phyloP scores from a whole-genome alignment of 768 basidiomycete species.

The Gloeophyllum trabeum region DNA sequence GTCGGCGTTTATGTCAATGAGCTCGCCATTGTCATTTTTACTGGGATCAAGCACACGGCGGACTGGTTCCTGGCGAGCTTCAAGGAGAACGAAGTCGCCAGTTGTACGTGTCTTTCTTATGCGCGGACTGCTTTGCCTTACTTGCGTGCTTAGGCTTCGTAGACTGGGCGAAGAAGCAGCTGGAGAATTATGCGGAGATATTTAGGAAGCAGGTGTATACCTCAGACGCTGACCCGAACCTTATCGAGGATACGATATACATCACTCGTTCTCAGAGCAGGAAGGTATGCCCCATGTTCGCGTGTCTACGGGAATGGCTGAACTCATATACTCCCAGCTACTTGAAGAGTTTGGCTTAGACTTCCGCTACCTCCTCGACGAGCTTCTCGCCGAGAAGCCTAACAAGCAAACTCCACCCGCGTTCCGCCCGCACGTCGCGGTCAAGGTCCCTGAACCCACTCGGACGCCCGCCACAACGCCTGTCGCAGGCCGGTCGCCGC shows the following conservation, averaged over 20 bases:
- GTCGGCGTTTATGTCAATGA: constrained; percentile 80
- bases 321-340: constrained; percentile 31
- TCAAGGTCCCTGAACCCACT: constrained; percentile 16
- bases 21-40: constrained; percentile 82
- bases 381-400: constrained; percentile 44
- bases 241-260: constrained; percentile 67
- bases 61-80: constrained; percentile 98
- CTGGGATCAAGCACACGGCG: constrained; percentile 91
- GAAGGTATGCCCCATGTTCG: constrained; percentile 42
- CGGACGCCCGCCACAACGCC: constrained; percentile 6
- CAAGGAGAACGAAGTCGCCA: constrained; percentile 90
- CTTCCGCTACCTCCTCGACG: constrained; percentile 85
- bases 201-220: constrained; percentile 90
- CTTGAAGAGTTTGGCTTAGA: constrained; percentile 91
- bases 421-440: constrained; percentile 15
- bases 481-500: not conserved
- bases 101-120: constrained; percentile 42
- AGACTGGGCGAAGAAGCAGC: constrained; percentile 84
- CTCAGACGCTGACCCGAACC: constrained; percentile 57
- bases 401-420: constrained; percentile 23
- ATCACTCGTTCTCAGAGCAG: constrained; percentile 75
- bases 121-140: constrained; percentile 2
- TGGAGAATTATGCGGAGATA: constrained; percentile 72
- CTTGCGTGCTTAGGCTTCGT: constrained; percentile 58
- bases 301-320: not conserved